Base-by-base conservation (phyloP, 768 basidiomycete species). In the Lyophyllum semitale region DNA sequence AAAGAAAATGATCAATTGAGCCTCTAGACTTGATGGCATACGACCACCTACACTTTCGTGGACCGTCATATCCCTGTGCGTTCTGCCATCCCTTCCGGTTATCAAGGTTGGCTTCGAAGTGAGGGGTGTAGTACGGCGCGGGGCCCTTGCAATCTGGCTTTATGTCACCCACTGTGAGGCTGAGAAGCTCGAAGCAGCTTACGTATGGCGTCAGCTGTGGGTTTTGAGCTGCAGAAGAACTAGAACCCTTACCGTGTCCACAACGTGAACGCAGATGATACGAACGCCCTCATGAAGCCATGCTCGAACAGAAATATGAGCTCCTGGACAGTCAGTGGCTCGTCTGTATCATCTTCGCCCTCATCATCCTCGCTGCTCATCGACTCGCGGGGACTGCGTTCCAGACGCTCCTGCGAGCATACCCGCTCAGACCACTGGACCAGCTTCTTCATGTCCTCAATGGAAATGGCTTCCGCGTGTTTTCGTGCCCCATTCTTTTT, bases 391-490 rank as follows among this genome's bases (percentile, higher is more conserved):
- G 11, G 20, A 42, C 6, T 15, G 4, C 13, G 35, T 25, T 55
- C 53, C 20, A 65, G 40, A 9, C 20, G 11, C 7, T 48, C 51
- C 30, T 53, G 15, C 17, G 65, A 52, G 48, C 63, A 69, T 26
- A 55, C 37, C 2, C n/a, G 26, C 20, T 65, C 51, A 8, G 71
- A 75, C 60, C 64, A 71, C 9, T 23, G 26, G 62, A 73, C 66
- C 18, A 69, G 41, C 23, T 43, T 52, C 22, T 58, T 25, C 32
- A 74, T 59, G 22, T 73, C 72, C 38, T 73, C 68, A 7, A 67
- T 59, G n/a, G 63, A 60, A 45, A 71, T 71, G 2, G 70, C 68
- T 20, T 68, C 62, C 0, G 70, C 71, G 57, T 76, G 72, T 30
- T 64, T 55, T 2, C 65, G 65, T 7, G 35, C 35, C 35, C 3